Evolutionary conservation across 2,329 filamentous ascomycete species (phyloP).

Genomic region (Fusarium poae): DNA sequence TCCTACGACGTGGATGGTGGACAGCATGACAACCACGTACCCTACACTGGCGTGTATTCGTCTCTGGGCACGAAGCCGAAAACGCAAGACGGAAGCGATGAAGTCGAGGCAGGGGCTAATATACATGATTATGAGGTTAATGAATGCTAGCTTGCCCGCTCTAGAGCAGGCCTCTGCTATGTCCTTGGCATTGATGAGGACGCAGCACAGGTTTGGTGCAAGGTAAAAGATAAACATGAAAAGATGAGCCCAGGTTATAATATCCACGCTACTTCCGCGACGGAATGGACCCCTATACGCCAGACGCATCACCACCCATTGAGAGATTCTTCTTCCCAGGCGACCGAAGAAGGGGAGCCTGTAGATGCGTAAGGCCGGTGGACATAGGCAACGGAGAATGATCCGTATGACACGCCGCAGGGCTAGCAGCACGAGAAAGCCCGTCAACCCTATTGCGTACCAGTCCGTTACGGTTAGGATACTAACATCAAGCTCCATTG

Average conservation of each 20-base stretch:
- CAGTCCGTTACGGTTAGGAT: conserved; percentile 3
- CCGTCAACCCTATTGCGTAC: conserved; percentile 13
- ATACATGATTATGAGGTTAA: conserved; percentile 22
- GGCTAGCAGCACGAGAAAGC: conserved; percentile 1
- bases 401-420: conserved; percentile 3
- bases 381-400: conserved; percentile 4
- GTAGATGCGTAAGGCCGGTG: not conserved
- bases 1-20: conserved; percentile 15
- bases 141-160: conserved; percentile 18
- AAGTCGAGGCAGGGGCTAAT: conserved; percentile 19
- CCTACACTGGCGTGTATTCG: conserved; percentile 17
- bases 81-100: conserved; percentile 5
- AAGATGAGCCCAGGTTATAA: conserved; percentile 9
- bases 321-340: no score
- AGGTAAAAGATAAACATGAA: conserved; percentile 10
- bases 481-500: conserved; percentile 5
- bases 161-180: conserved; percentile 4
- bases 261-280: conserved; percentile 21
- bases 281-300: conserved; percentile 11
- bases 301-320: not conserved
- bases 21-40: conserved; percentile 11
- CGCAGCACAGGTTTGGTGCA: no score
- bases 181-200: conserved; percentile 1
- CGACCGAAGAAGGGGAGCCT: no score
- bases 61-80: conserved; percentile 14